Evolutionary conservation across 805 yeast species (phyloP), one percentile per base, ranked within the genome.

Genomic region (Saturnispora serradocipensis): DNA sequence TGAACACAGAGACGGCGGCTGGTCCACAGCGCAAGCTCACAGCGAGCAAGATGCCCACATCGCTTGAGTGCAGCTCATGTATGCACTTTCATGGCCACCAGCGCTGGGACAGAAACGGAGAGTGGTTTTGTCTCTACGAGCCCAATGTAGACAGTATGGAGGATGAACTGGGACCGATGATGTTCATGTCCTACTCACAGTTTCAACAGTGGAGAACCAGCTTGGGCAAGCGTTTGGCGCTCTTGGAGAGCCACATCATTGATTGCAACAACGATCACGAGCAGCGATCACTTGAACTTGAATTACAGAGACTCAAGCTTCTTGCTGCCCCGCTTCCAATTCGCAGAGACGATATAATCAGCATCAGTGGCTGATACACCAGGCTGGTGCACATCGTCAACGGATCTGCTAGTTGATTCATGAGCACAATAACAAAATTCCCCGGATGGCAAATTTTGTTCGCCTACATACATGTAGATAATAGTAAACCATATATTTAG

Each of bases 41-140:
- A 4, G 36, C 46, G 11, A 16, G 20, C 15, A 49, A 43, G 36
- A 49, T 49, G 47, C 51, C 51, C n/a, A 49, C 51, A 6, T 27
- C 28, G 18, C 35, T 49, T n/a, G 51, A 49, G 35, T 49, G 51
- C n/a, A 35, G 44, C 5, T 30, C 43, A 3, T 49, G 51, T 30
- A 6, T 35, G 10, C 22, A 35, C 13, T 20, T 18, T 13, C 25
- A 20, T 38, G 42, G 42, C 20, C 18, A n/a, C 22, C 42, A 38
- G 22, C 42, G 42, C 24, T 38, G 42, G 42, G 42, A 38, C 24
- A 38, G 42, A 38, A 38, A 38, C 15, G 42, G 42, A 38, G 42
- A 38, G 16, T 38, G 51, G 51, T 42, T 35, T 15, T 49, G 51
- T 36, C 43, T 49, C 11, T 24, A n/a, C 16, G 16, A 43, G 16